Base-by-base conservation (phyloP, 164 flowering plant genomes). In the grape (Vitis vinifera) region DNA sequence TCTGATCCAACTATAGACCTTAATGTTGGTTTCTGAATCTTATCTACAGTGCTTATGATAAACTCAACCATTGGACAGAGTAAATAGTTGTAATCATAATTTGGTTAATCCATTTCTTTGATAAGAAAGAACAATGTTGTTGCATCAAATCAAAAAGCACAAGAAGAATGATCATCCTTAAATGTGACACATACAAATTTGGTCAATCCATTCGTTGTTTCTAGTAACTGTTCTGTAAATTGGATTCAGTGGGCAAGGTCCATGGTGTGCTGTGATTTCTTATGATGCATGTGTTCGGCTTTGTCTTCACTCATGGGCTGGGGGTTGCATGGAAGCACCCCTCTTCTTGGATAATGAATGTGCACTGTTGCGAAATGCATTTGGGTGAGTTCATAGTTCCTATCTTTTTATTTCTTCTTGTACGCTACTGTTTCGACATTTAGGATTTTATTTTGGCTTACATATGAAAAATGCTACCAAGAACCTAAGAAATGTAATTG, bases 281-380 rank as follows among this genome's bases (percentile, higher is more conserved):
- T 91, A 89, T 77, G 97, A 91, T 61, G 94, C 97, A 11, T 91
- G 97, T 76, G 87, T 91, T 23, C 85, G 97, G 44, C 90, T 91
- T 15, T 91, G 97, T 70, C 88, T 91, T 66, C 80, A 91, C 73
- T 81, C 89, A 37, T 91, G 92, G 94, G 87, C 92, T 6, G 83
- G 74, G 68, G 86, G 89, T 68, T 83, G 86, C 64, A 61, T 67
- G 75, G 91, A 91, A 74, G 92, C 92, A 63, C 91, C 87, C 48
- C 68, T 81, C 19, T 89, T 91, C 78, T 71, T 91, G 78, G 87
- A 88, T 55, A 88, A 86, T 74, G 97, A 91, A 72, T 89, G 94
- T 79, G 84, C 84, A 44, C 47, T 89, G 64, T 51, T 91, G 78
- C 77, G 90, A 67, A 75, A 77, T 73, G 78, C 89, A 67, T 91